Conservation (phyloP, 208 protist species). For the Acanthamoeba healyi region DNA sequence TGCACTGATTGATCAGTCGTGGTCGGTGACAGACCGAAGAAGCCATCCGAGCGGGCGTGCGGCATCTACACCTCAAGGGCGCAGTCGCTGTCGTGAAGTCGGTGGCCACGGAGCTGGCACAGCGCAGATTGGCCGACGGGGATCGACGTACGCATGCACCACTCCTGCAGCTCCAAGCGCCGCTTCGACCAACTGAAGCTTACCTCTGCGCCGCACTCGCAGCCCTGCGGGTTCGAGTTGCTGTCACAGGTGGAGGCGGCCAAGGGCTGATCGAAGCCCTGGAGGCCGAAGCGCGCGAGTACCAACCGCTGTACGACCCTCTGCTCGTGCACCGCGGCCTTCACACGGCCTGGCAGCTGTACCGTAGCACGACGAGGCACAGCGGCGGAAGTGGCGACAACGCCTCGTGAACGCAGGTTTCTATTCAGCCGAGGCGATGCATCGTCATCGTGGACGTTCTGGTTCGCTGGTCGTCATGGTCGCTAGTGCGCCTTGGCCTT, state of each 20-base stretch:
- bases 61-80: background rate
- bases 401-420: background rate
- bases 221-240: background rate
- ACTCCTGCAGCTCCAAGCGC: too few relatives aligned
- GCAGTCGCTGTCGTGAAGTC: background rate
- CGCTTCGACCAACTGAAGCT: too few relatives aligned
- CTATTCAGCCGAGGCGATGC: background rate
- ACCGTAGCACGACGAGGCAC: too few relatives aligned
- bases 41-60: constrained; percentile 3
- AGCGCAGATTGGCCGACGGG: background rate
- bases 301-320: background rate
- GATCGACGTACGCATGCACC: background rate
- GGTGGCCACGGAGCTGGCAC: background rate
- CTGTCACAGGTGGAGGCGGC: background rate
- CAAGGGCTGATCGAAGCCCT: background rate
- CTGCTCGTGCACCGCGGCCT: constrained; percentile 20
- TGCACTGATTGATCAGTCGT: too few relatives aligned
- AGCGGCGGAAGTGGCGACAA: background rate
- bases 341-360: background rate
- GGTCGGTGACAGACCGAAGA: background rate
- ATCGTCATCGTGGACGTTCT: background rate
- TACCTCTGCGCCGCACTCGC: background rate
- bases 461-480: too few relatives aligned
- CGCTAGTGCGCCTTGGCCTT: background rate
- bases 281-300: background rate